These are phyloP conservation scores for Nelumbo lutea DNA, from an alignment of 164 flowering plant species.

Conservation along the genomic window DNA sequence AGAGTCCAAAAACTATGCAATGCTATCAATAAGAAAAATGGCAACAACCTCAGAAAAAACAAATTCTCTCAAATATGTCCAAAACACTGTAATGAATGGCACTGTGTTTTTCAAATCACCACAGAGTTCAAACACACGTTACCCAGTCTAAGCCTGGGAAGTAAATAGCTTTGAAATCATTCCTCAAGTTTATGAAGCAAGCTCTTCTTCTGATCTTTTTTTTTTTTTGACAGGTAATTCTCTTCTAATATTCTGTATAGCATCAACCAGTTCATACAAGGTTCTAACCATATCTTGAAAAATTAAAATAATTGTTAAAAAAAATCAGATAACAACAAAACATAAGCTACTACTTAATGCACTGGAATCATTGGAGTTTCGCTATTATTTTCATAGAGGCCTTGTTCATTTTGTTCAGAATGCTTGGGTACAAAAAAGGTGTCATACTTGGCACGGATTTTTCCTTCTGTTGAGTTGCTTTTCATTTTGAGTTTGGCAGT, in stretches of 20 bases:
- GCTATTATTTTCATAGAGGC: neutral
- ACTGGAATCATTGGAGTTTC: neutral
- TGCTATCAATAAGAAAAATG: too few relatives aligned
- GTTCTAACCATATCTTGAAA: neutral
- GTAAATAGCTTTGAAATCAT: too few relatives aligned
- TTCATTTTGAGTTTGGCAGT: conserved; percentile 14
- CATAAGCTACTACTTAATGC: neutral
- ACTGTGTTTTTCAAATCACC: too few relatives aligned
- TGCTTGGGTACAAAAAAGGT: neutral
- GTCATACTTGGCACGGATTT: neutral
- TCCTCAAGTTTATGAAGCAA: neutral
- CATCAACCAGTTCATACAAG: neutral
- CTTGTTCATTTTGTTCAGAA: neutral
- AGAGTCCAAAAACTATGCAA: too few relatives aligned
- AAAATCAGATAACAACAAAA: neutral
- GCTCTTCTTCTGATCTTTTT: neutral
- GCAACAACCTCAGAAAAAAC: too few relatives aligned
- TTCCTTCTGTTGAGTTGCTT: conserved; percentile 2
- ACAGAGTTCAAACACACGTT: too few relatives aligned
- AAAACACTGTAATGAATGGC: too few relatives aligned
- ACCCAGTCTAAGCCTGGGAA: too few relatives aligned
- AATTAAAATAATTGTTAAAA: neutral
- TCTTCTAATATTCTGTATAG: neutral
- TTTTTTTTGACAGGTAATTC: too few relatives aligned
- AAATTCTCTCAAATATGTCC: too few relatives aligned